These are phyloP conservation scores for Articulospora tetracladia DNA, from an alignment of 495 filamentous ascomycete species.

Conservation along the genomic window DNA sequence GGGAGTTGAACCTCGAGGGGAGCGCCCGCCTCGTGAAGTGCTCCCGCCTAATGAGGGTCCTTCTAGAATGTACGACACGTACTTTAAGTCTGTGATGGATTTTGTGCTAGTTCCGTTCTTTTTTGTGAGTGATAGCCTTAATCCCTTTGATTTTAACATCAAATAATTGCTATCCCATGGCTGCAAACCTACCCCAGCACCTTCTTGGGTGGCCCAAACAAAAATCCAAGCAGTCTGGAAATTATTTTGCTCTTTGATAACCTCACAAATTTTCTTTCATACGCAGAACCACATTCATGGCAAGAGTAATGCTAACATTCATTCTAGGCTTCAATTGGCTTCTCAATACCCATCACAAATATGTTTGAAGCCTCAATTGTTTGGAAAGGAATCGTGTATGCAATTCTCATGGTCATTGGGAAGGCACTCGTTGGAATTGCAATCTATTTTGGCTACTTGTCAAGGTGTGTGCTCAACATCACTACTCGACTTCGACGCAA, in stretches of 20 bases:
- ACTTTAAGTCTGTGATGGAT: conserved; percentile 46
- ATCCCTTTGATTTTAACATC: background rate
- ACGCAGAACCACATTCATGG: background rate
- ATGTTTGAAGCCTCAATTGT: conserved; percentile 61
- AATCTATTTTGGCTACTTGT: conserved; percentile 16
- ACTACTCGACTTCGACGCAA: background rate
- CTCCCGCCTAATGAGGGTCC: background rate
- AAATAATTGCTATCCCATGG: too few species aligned
- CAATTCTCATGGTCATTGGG: conserved; percentile 62
- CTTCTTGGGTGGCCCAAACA: background rate
- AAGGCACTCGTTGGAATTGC: conserved; percentile 40
- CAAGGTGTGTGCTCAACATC: background rate
- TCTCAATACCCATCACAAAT: conserved; percentile 69
- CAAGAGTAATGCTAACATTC: background rate
- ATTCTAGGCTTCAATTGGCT: conserved; percentile 67
- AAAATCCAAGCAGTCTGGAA: background rate
- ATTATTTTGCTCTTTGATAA: background rate
- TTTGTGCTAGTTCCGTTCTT: conserved; percentile 68
- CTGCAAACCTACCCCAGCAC: too few species aligned
- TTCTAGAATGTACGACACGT: conserved; percentile 46
- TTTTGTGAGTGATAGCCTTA: conserved; percentile 50
- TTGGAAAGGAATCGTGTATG: conserved; percentile 72
- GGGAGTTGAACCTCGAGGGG: background rate
- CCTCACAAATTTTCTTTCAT: background rate
- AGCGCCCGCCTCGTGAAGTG: too few species aligned